phyloP scores from a whole-genome alignment of 192 early-diverging fungal genomes.

The Radiomyces spectabilis region DNA sequence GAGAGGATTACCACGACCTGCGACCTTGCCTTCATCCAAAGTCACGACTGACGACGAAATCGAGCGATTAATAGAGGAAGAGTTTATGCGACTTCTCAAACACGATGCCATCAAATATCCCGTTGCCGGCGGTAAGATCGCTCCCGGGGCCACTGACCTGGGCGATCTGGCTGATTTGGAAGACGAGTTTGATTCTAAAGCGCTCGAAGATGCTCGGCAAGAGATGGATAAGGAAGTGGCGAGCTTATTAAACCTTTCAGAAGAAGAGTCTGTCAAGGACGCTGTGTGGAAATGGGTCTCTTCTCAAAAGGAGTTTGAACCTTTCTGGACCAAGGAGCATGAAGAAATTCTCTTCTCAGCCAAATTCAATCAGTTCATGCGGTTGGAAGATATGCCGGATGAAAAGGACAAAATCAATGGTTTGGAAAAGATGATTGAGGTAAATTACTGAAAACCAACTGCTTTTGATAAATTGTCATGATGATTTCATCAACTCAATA shows the following conservation, averaged over 20 bases:
- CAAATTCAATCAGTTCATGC: conserved; percentile 24
- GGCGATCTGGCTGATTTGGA: conserved; percentile 38
- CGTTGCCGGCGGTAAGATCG: conserved; percentile 48
- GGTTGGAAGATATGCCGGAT: conserved; percentile 15
- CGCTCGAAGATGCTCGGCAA: conserved; percentile 45
- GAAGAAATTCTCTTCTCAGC: conserved; percentile 27
- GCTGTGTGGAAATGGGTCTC: conserved; percentile 23
- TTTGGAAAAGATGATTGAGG: conserved; percentile 28
- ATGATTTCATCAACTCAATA: background rate
- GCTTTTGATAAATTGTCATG: background rate
- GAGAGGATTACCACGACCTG: conserved; percentile 69
- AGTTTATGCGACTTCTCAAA: conserved; percentile 62
- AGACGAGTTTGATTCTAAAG: conserved; percentile 52
- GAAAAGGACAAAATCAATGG: conserved; percentile 25
- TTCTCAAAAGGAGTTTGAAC: conserved; percentile 29
- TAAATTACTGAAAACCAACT: background rate
- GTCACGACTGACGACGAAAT: conserved; percentile 29
- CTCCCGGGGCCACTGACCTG: conserved; percentile 27
- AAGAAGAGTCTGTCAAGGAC: conserved; percentile 26
- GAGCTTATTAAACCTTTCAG: conserved; percentile 6
- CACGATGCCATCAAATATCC: conserved; percentile 72
- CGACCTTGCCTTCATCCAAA: conserved; percentile 9
- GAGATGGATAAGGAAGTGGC: conserved; percentile 44
- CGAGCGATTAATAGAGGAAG: conserved; percentile 56
- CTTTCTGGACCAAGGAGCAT: conserved; percentile 18